These are phyloP conservation scores for Epichloe coenophiala DNA, from an alignment of 2,329 filamentous ascomycete genomes.

Conservation along the genomic window DNA sequence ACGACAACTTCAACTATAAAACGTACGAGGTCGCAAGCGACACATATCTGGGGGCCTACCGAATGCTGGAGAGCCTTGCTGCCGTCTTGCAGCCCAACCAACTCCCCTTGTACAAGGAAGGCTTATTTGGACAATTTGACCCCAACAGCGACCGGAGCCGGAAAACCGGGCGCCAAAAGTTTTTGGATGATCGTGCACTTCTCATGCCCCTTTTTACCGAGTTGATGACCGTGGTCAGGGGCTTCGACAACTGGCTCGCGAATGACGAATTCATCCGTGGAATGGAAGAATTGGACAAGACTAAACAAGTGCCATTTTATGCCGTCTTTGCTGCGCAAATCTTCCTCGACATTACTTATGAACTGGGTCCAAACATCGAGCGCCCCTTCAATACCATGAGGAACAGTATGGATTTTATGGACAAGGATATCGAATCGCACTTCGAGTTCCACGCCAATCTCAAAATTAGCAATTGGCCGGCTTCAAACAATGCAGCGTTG, in stretches of 20 bases:
- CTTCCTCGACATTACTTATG: slow-evolving; percentile 27
- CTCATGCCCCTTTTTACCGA: slow-evolving; percentile 22
- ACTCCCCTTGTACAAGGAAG: slow-evolving; percentile 13
- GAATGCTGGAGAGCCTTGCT: background rate
- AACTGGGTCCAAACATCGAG: slow-evolving; percentile 10
- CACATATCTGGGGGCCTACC: background rate
- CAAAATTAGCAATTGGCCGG: slow-evolving; percentile 15
- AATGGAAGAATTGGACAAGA: slow-evolving; percentile 18
- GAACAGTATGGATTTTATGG: background rate
- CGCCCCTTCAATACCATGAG: slow-evolving; percentile 3
- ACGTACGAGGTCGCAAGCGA: background rate
- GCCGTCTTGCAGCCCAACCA: slow-evolving; percentile 4
- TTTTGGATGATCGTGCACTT: slow-evolving; percentile 21
- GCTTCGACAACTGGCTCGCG: slow-evolving; percentile 8
- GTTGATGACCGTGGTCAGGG: slow-evolving; percentile 11
- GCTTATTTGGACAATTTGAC: slow-evolving; percentile 14
- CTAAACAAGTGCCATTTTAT: slow-evolving; percentile 19
- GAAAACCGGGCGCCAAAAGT: slow-evolving; percentile 18
- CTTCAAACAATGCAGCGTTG: background rate
- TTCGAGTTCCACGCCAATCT: slow-evolving; percentile 18
- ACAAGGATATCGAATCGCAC: background rate
- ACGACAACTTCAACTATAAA: background rate
- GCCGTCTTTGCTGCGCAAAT: slow-evolving; percentile 26
- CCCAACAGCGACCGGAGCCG: slow-evolving; percentile 10
- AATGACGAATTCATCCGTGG: slow-evolving; percentile 25